Base-by-base conservation (phyloP, 257 asterid species). In the Petrea volubilis region DNA sequence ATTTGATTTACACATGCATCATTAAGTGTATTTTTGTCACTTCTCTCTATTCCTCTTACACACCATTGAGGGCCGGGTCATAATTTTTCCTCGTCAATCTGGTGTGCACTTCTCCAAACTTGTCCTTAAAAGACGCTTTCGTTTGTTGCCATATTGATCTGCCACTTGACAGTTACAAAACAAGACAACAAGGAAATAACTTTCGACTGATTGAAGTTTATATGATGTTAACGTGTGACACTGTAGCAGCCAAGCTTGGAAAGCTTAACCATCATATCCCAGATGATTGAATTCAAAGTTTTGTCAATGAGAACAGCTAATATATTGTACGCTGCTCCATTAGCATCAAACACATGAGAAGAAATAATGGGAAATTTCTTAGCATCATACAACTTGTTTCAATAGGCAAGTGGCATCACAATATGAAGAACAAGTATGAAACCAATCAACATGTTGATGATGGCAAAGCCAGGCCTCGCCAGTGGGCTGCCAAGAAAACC, bases 1-100 rank as follows among this genome's bases (percentile, higher is more conserved):
- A n/a, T n/a, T n/a, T n/a, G n/a, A n/a, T n/a, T n/a, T n/a, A n/a
- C n/a, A n/a, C n/a, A n/a, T n/a, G n/a, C n/a, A n/a, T n/a, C n/a
- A n/a, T n/a, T n/a, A n/a, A n/a, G n/a, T n/a, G n/a, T n/a, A n/a
- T n/a, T n/a, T n/a, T n/a, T n/a, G n/a, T n/a, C n/a, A n/a, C n/a
- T n/a, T n/a, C n/a, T n/a, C n/a, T n/a, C n/a, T n/a, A n/a, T n/a
- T n/a, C n/a, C n/a, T n/a, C n/a, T n/a, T n/a, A n/a, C n/a, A n/a
- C 96, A 88, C 96, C 96, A 88, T 20, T 85, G 91, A 27, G 94
- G 94, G n/a, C 85, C 95, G 24, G 84, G 74, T 85, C 88, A 14
- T 85, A 83, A 80, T 85, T 83, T 66, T 82, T 88, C 80, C 84
- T 85, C 95, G 83, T 88, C 81, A 86, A 61, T 65, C 92, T 86